Percentiles rank a stretch among this genome's conserved stretches.
These are phyloP conservation scores for Echinosophora koreensis DNA, from an alignment of 306 rosid genomes.

Conservation along the genomic window DNA sequence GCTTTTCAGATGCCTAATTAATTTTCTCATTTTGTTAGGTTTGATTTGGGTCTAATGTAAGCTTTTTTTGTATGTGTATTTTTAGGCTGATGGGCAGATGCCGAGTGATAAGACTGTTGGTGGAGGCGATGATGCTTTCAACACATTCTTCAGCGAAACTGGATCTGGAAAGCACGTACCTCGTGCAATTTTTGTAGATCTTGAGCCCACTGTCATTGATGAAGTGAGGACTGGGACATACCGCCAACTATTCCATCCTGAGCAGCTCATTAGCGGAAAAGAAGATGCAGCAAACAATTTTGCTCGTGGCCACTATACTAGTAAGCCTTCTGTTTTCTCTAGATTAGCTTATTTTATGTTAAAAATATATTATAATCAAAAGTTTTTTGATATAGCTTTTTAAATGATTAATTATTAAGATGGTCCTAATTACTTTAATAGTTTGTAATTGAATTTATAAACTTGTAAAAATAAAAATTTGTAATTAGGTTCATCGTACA, in stretches of 20 bases:
- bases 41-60: background rate
- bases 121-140: slow-evolving; percentile 85
- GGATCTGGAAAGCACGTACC: slow-evolving; percentile 92
- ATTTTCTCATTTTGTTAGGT: background rate
- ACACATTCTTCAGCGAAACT: slow-evolving; percentile 88
- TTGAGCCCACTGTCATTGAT: slow-evolving; percentile 89
- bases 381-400: too few relatives aligned
- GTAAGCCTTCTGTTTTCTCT: slow-evolving; percentile 46
- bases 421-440: too few relatives aligned
- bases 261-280: slow-evolving; percentile 87
- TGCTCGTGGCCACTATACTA: slow-evolving; percentile 91
- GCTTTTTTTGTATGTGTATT: background rate
- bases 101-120: slow-evolving; percentile 60
- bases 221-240: slow-evolving; percentile 59
- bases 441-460: too few relatives aligned
- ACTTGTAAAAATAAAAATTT: too few relatives aligned
- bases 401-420: too few relatives aligned
- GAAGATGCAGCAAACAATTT: slow-evolving; percentile 91
- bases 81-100: slow-evolving; percentile 87
- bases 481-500: too few relatives aligned
- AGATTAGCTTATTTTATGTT: too few relatives aligned
- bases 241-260: slow-evolving; percentile 89
- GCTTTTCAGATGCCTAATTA: background rate
- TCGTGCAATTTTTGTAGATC: slow-evolving; percentile 82
- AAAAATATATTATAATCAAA: too few relatives aligned